Base-by-base conservation (phyloP, 2,329 filamentous ascomycete genomes). In the Penicillium concentricum region DNA sequence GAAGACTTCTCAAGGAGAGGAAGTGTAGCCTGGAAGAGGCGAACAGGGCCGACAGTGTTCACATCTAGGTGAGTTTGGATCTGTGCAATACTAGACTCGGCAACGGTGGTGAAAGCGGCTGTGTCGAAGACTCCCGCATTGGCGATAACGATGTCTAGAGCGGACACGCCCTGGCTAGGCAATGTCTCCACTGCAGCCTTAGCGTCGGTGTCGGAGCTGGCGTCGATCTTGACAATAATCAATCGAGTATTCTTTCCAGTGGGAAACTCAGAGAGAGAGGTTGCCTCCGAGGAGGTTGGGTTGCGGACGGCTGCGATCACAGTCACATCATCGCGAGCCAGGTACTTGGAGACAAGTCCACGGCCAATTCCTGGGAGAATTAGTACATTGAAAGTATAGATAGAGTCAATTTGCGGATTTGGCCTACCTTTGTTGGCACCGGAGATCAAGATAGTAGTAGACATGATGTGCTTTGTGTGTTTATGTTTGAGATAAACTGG, bases 271-370 rank as follows among this genome's bases (percentile, higher is more conserved):
- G 49, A 43, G 37, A 51, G 49, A 16, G 30, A 32, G 10, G 15
- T 51, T 28, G 49, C 38, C 4, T 51, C 49, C 4, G 49, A 43
- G 35, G 38, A 51, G 28, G 13, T 28, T 18, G 49, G 49, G 30
- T 51, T 51, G 39, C 49, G 49, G 30, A 51, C 49, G 2, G 49
- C 38, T 44, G 49, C 49, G 20, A 51, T 43, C 10, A 51, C 28
- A 34, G 26, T 43, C 13, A 51, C 49, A 51, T 43, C 34, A 15
- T 51, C 49, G 18, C 39, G 39, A 26, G 38, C 26, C 1, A 51
- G 12, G 10, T 51, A 51, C 18, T 51, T 43, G 38, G 28, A 16
- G 13, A 51, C 28, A 6, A 51, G n/a, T 2, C 22, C 46, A 16
- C 46, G 46, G 24, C 46, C 46, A 49, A 49, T 49, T 39, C 46